These are phyloP conservation scores for Zizania palustris DNA, from an alignment of 202 grass and related monocot species.

Conservation along the genomic window DNA sequence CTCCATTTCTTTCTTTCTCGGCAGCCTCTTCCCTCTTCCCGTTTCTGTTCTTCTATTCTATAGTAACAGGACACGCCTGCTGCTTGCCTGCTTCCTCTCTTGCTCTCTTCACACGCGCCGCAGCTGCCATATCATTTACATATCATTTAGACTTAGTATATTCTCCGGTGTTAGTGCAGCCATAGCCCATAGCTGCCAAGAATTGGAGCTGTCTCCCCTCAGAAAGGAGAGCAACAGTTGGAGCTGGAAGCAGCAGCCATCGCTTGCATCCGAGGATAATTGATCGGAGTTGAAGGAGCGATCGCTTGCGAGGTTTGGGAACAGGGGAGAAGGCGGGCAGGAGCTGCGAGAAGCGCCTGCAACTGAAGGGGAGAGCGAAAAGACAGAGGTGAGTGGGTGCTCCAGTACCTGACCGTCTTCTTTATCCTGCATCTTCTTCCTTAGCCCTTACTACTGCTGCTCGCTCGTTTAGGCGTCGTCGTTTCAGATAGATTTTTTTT, in stretches of 20 bases:
- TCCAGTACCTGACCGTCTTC: neutral
- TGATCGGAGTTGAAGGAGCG: neutral
- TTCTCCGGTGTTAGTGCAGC: neutral
- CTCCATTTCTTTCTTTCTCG: neutral
- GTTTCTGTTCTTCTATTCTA: neutral
- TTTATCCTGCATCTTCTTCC: neutral
- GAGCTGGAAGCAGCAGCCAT: neutral
- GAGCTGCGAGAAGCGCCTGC: conserved; percentile 13
- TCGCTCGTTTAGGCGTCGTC: neutral
- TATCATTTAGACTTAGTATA: neutral
- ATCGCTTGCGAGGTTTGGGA: neutral
- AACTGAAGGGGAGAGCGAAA: neutral
- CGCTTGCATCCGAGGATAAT: neutral
- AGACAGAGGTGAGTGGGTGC: conserved; percentile 26
- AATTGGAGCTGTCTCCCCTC: neutral
- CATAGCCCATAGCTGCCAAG: neutral
- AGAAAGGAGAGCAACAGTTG: neutral
- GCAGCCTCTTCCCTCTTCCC: neutral
- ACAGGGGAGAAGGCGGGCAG: neutral
- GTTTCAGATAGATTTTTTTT: neutral
- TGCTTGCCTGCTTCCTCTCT: neutral
- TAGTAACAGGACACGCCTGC: neutral
- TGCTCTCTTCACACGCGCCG: neutral
- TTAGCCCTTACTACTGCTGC: neutral
- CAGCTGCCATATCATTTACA: neutral